These are phyloP conservation scores for Panicum miliaceum DNA, from an alignment of 176 grass and related monocot species.

Conservation along the genomic window DNA sequence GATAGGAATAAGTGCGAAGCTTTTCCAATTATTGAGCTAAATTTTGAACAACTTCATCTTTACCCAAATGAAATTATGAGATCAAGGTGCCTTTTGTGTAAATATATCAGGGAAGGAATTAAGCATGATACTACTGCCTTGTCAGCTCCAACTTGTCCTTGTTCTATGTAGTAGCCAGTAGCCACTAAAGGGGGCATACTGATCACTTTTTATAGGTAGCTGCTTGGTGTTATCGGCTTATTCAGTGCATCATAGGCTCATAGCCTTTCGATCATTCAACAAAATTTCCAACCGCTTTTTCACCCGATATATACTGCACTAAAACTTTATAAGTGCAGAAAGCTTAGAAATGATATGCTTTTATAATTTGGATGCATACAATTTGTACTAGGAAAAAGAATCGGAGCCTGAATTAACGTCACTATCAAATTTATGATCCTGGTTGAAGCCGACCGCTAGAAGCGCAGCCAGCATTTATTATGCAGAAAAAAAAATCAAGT, in stretches of 20 bases:
- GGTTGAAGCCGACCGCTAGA: constrained; percentile 31
- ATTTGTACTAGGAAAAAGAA: neutral
- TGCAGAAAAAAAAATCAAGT: constrained; percentile 19
- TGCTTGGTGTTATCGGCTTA: constrained; percentile 1
- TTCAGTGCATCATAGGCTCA: neutral
- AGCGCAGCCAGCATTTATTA: constrained; percentile 29
- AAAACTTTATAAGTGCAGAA: neutral
- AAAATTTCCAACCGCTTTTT: neutral
- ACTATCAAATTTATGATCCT: constrained; percentile 28
- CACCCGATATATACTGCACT: neutral
- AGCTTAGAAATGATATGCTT: neutral
- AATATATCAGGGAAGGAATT: constrained; percentile 29
- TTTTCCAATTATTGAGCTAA: constrained; percentile 24
- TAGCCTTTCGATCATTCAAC: neutral
- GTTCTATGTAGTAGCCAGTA: constrained; percentile 2
- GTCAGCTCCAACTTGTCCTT: constrained; percentile 18
- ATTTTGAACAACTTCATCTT: neutral
- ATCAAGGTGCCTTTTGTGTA: constrained; percentile 20
- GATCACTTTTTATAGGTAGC: neutral
- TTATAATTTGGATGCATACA: neutral
- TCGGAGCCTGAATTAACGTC: neutral
- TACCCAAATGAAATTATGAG: constrained; percentile 17
- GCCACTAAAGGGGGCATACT: neutral
- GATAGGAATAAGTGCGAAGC: neutral
- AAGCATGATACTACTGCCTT: constrained; percentile 21